A percentile compares a stretch with the other conserved stretches of the same genome.
These are phyloP conservation scores for Primulina eburnea DNA, from an alignment of 257 asterid genomes.

Conservation along the genomic window DNA sequence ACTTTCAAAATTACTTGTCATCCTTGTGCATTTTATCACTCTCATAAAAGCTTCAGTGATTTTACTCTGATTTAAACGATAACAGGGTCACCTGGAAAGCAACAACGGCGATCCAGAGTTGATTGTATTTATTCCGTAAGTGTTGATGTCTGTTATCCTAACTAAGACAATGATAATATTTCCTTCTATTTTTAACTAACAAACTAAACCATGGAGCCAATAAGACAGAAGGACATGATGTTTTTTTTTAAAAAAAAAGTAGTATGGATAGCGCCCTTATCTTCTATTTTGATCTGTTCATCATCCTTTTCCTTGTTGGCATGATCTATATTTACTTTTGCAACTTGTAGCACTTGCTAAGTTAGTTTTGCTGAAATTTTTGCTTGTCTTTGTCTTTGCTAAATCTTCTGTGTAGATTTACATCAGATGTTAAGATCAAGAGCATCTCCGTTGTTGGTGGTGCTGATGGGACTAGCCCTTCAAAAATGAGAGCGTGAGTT, in stretches of 20 bases:
- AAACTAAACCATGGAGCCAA: not conserved
- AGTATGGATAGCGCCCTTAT: not conserved
- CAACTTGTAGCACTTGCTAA: constrained; percentile 17
- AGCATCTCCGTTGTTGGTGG: constrained; percentile 94
- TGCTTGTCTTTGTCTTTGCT: constrained; percentile 9
- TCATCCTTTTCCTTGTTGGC: constrained; percentile 9
- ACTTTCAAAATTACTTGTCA: not conserved
- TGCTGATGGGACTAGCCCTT: constrained; percentile 91
- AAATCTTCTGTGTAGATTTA: constrained; percentile 50
- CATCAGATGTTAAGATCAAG: constrained; percentile 93
- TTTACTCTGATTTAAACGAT: constrained; percentile 13
- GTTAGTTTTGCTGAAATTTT: not conserved
- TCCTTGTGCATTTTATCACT: constrained; percentile 11
- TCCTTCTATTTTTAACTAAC: not conserved
- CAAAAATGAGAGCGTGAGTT: constrained; percentile 96
- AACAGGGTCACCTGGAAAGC: constrained; percentile 93
- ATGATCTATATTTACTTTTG: constrained; percentile 8
- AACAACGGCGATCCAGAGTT: constrained; percentile 94
- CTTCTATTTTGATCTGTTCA: constrained; percentile 7
- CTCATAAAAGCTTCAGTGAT: constrained; percentile 8
- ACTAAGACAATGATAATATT: constrained; percentile 1
- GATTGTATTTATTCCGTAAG: constrained; percentile 95
- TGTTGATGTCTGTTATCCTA: constrained; percentile 23
- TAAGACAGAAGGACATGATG: not conserved
- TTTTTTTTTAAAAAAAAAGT: not conserved